Base-by-base conservation (phyloP, 2,329 filamentous ascomycete species). In the Furcasterigmium furcatum region DNA sequence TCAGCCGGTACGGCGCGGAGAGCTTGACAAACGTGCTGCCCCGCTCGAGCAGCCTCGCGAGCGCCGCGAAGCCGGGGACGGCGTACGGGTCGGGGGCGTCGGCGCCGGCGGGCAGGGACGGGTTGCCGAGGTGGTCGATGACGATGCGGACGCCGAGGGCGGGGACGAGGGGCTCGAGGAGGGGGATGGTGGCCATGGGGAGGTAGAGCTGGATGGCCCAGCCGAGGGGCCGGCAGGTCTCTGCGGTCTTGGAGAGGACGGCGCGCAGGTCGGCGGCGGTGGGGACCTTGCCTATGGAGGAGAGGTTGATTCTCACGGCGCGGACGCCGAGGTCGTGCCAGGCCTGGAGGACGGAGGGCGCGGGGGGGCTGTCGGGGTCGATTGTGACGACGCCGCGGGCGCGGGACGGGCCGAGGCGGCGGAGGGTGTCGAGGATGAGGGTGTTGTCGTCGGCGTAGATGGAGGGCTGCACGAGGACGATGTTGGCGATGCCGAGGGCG, bases 121-220 rank as follows among this genome's bases (percentile, higher is more conserved):
- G 77, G 9, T 70, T 66, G 6, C 77, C 80, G 48, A 83, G 76
- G 54, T 85, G 81, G 54, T 82, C 81, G 55, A 85, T 70, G 50
- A 76, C 81, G 32, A 83, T 59, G 39, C 71, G 73, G 16, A 82
- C 68, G 4, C 67, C 66, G 3, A 84, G 66, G 1, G 57, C 53
- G 1, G 75, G 70, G 2, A 80, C 62, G 29, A 80, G 65, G 5
- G 59, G 55, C 50, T 79, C 71, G 2, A 85, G 63, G 14, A 70
- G 52, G 5, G 69, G 61, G 3, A 82, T 62, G 52, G 71, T 67
- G 18, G 71, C 64, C 58, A 84, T 67, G 4, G 74, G 68, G 16
- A 83, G 62, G 54, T 81, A 84, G 8, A 84, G 55, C 54, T 84
- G 78, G 14, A 85, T 60, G 1, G 76, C 72, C 82, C 81, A 85